Base-by-base conservation (phyloP, 1,284 basidiomycete genomes). In the Chalciporus piperatoides region DNA sequence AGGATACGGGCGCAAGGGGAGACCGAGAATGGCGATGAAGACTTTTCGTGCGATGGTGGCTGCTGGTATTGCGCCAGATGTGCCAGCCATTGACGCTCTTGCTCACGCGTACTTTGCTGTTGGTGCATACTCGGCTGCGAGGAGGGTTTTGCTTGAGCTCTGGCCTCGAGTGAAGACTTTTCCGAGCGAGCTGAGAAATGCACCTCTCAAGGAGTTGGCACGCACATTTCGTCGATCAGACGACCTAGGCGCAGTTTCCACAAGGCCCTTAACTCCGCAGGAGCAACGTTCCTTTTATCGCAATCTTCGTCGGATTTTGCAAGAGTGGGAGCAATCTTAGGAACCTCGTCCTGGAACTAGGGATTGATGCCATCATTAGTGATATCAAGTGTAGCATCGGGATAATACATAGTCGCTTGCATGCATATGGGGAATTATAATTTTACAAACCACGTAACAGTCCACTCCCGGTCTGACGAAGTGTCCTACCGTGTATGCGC, bases 141-240 rank as follows among this genome's bases (percentile, higher is more conserved):
- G 76, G 48, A 69, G 65, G 21, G 63, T 84, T 32, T 70, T 90
- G 17, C 65, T 81, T 25, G 70, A 74, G 42, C 63, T 88, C 28
- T 90, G 88, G 88, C 64, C 76, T 2, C 76, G 75, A 49, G 75
- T 86, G n/a, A 72, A 74, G 44, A 78, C 80, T 9, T 77, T 87
- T 51, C 83, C 84, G n/a, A 64, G 62, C 23, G 69, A 74, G 37
- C 60, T 80, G 23, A 59, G 62, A 23, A 50, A 64, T 14, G 70
- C 69, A 4, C 58, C 75, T 23, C 65, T 86, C 43, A 68, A 71
- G 52, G 61, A 69, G 33, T 68, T 86, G 10, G 71, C 73, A 19
- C 56, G 53, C 33, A 58, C 63, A 28, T 79, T 85, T 62, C 73
- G 58, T 67, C 48, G 46, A 56, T 35, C 61, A 28, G 52, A 53